Conservation (phyloP, 2,329 filamentous ascomycete species). For the Diaporthe australafricana region DNA sequence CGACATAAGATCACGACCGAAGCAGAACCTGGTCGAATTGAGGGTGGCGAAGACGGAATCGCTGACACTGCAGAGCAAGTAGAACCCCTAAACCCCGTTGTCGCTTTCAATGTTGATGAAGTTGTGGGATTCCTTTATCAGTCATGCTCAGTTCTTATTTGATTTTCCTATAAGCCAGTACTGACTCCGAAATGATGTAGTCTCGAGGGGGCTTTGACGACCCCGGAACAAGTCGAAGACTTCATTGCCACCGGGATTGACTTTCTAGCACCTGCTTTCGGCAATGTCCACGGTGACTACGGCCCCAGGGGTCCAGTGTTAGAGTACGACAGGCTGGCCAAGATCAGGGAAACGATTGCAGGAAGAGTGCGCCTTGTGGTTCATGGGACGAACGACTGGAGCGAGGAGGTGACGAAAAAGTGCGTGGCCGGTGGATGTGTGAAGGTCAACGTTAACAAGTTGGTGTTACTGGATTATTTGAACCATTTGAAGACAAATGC, state of each 20-base stretch:
- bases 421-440: slow-evolving; percentile 27
- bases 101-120: too few relatives aligned
- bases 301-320: slow-evolving; percentile 28
- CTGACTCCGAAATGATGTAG: neutral
- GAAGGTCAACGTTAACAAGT: slow-evolving; percentile 34
- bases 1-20: slow-evolving; percentile 75
- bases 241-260: slow-evolving; percentile 76
- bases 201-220: slow-evolving; percentile 71
- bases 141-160: neutral
- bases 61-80: slow-evolving; percentile 66
- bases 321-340: slow-evolving; percentile 40
- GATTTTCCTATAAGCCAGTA: neutral
- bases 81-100: neutral
- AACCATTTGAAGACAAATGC: slow-evolving; percentile 33
- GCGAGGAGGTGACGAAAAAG: slow-evolving; percentile 27
- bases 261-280: slow-evolving; percentile 75
- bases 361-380: slow-evolving; percentile 26
- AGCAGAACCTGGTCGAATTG: slow-evolving; percentile 78
- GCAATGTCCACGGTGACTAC: slow-evolving; percentile 76
- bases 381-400: slow-evolving; percentile 28
- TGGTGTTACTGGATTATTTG: slow-evolving; percentile 35
- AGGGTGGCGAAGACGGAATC: slow-evolving; percentile 74
- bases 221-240: slow-evolving; percentile 69
- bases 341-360: slow-evolving; percentile 20
- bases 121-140: too few relatives aligned